Base-by-base conservation (phyloP, 805 yeast species). In the Ogataea salicorniae region DNA sequence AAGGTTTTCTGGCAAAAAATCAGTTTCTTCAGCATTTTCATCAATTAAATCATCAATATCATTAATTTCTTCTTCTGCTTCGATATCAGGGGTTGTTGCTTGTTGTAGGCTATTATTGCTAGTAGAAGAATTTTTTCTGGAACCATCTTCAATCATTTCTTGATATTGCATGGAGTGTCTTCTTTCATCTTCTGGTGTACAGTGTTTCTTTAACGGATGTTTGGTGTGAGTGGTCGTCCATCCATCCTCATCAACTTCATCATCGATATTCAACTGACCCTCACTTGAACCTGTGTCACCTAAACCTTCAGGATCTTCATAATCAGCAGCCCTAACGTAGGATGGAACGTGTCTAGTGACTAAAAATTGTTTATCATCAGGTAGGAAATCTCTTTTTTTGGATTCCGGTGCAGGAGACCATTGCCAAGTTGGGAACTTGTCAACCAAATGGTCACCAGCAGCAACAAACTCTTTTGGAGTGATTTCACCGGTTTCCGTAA, bases 351-450 rank as follows among this genome's bases (percentile, higher is more conserved):
- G 96, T 58, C 82, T 78, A 0, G 97, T 90, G 3, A 94, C 87
- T 38, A 94, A 69, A 55, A 77, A 87, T 68, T 94, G 99, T 67
- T 89, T 94, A 55, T 87, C 91, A 1, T 70, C 69, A 1, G 99
- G 99, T 49, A 94, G 68, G 57, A 89, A 94, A 52, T 80, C 84
- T 53, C 83, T 78, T 42, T 63, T 69, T 54, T 74, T 76, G 8
- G 75, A 70, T 14, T 72, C 66, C 15, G 84, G 77, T 1, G 84
- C 81, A 3, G 79, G 70, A 2, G 80, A 70, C 99, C 99, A 94
- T 52, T 82, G 81, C 99, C 99, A 94, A 0, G 98, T 94, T 2
- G 99, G 98, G 64, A 94, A 94, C 72, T 85, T 87, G 66, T 81
- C 83, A 33, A 84, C 91, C 48, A 94, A 70, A 66, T 89, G 94